Evolutionary conservation across 1,284 basidiomycete species (phyloP), one percentile per base, ranked within the genome.

Genomic region (Trametes polyzona): DNA sequence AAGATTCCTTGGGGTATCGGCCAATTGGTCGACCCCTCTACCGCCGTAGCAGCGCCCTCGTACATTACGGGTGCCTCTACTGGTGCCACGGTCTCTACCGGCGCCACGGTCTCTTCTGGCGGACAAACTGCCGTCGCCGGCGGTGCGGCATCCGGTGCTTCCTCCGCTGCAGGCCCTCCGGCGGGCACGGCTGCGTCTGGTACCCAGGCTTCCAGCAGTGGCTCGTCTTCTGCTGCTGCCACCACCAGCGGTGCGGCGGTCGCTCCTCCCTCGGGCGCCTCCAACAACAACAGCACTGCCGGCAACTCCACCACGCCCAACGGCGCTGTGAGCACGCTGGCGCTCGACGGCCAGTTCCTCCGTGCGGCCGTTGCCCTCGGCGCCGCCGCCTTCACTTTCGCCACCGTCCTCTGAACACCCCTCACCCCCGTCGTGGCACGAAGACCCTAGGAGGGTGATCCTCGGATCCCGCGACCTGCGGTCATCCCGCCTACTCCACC

Each of bases 1-100:
- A 33, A 71, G 5, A 86, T 93, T 47, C 79, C 84, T 0, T 95
- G 89, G 88, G 92, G 92, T 40, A 74, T 64, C 6, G 92, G 91
- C 47, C 68, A 73, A 16, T 81, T 93, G 53, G 72, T 72, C n/a
- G 77, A 84, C 64, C 65, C 73, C 17, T 61, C 65, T 52, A 55
- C 41, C 27, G 71, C 73, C 12, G 63, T 60, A 23, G 52, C 74
- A 32, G 58, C 73, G 0, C 73, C 75, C 1, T 44, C 59, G 16
- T 65, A 63, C 55, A 50, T 63, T 7, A 35, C 27, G 12, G 40
- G 50, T 8, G 29, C 43, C 10, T 9, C 29, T 12, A 24, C 39
- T 8, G n/a, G 24, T 1, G 23, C 43, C 30, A 30, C 52, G 24
- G 29, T 26, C 24, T 24, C 16, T 8, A 24, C 29, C 5, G 14